These are phyloP conservation scores for Phytophthora lateralis DNA, from an alignment of 352 stramenopile genomes.

Conservation along the genomic window DNA sequence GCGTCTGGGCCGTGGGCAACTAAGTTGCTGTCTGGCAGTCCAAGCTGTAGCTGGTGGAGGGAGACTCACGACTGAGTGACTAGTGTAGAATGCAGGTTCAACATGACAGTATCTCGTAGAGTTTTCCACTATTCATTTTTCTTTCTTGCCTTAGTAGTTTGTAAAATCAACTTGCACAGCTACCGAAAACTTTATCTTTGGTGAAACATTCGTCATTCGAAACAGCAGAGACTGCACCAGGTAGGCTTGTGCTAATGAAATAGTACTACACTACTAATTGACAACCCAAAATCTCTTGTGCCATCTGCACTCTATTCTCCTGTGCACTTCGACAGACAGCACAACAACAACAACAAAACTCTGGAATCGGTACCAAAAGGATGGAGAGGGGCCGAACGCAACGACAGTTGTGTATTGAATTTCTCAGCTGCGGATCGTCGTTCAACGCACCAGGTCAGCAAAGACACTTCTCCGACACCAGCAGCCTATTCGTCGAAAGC, in stretches of 20 bases:
- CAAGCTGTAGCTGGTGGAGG: conserved; percentile 14
- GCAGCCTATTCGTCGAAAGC: conserved; percentile 9
- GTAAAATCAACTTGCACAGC: too few relatives aligned
- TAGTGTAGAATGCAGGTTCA: conserved; percentile 27
- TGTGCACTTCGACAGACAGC: too few relatives aligned
- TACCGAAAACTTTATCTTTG: neutral
- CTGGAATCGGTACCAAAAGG: neutral
- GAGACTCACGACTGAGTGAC: conserved; percentile 10
- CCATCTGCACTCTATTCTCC: too few relatives aligned
- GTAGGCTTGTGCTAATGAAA: too few relatives aligned
- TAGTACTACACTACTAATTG: too few relatives aligned
- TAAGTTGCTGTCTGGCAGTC: conserved; percentile 45
- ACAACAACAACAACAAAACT: neutral
- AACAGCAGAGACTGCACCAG: too few relatives aligned
- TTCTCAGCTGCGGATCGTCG: conserved; percentile 14
- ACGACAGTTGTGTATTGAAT: conserved; percentile 40
- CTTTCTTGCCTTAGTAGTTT: too few relatives aligned
- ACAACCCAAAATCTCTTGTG: too few relatives aligned
- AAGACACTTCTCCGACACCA: conserved; percentile 3
- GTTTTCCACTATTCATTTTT: conserved; percentile 26
- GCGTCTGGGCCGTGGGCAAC: conserved; percentile 93
- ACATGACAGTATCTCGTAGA: conserved; percentile 36
- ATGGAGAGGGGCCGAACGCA: conserved; percentile 41
- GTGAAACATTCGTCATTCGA: too few relatives aligned
- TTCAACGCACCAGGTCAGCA: conserved; percentile 24